phyloP scores from a whole-genome alignment of 2,329 filamentous ascomycete species.

The Davidsoniella eucalypti region DNA sequence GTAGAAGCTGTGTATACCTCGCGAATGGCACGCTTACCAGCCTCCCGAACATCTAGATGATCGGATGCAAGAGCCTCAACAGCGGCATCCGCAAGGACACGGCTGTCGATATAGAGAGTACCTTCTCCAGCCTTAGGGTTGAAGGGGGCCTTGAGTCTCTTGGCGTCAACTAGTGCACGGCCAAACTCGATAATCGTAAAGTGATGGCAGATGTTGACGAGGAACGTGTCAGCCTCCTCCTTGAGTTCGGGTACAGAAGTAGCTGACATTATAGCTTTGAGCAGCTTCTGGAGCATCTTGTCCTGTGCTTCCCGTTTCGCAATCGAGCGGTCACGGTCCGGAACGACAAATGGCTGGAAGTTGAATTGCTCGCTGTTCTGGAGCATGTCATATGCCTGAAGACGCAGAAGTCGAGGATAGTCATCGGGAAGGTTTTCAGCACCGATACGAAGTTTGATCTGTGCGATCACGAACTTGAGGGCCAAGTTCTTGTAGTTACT shows the following conservation, averaged over 20 bases:
- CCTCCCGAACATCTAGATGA: conserved; percentile 59
- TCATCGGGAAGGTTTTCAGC: conserved; percentile 81
- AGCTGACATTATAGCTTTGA: conserved; percentile 80
- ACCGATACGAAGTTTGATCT: conserved; percentile 81
- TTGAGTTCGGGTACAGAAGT: conserved; percentile 69
- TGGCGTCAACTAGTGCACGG: conserved; percentile 62
- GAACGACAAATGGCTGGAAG: conserved; percentile 52
- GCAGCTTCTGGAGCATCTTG: conserved; percentile 60
- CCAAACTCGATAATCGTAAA: conserved; percentile 84
- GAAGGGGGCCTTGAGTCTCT: conserved; percentile 63
- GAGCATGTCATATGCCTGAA: conserved; percentile 77
- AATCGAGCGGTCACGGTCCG: conserved; percentile 68
- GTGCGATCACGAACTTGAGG: conserved; percentile 69
- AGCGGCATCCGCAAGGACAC: conserved; percentile 74
- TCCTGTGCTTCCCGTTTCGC: conserved; percentile 79
- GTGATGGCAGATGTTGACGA: conserved; percentile 72
- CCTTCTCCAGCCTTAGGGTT: conserved; percentile 78
- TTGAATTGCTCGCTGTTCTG: conserved; percentile 56
- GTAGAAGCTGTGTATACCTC: conserved; percentile 61
- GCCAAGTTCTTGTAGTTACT: conserved; percentile 87
- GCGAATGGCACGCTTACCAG: conserved; percentile 62
- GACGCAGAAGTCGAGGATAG: conserved; percentile 62
- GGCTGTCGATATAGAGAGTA: conserved; percentile 69
- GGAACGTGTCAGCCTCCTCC: conserved; percentile 55
- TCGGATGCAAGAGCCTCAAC: conserved; percentile 84